phyloP scores from a whole-genome alignment of 495 filamentous ascomycete genomes.

The Penicillium manginii region DNA sequence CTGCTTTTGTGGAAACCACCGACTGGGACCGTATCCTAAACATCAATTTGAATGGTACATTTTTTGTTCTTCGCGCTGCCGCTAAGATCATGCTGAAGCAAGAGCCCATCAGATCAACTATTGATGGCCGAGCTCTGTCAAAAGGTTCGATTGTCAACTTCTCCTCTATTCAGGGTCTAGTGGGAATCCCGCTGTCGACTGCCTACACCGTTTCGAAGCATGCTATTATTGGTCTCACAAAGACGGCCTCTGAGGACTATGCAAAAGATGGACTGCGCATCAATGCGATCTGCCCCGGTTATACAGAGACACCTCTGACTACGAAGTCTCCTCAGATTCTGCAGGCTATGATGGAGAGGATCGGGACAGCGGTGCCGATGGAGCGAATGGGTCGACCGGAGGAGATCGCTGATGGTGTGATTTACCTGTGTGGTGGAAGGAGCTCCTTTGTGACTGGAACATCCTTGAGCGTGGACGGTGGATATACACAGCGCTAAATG shows the following conservation, averaged over 20 bases:
- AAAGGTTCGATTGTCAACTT: constrained; percentile 49
- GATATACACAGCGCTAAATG: constrained; percentile 34
- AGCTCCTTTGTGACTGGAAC: constrained; percentile 47
- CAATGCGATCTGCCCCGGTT: constrained; percentile 51
- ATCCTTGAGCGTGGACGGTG: constrained; percentile 49
- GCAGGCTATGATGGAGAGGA: constrained; percentile 24
- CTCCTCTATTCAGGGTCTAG: constrained; percentile 43
- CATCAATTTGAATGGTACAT: constrained; percentile 47
- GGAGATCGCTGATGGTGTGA: constrained; percentile 48
- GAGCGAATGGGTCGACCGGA: constrained; percentile 41
- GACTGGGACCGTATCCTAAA: constrained; percentile 46
- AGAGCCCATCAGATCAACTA: constrained; percentile 36
- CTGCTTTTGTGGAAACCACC: constrained; percentile 31
- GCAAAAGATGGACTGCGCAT: constrained; percentile 44
- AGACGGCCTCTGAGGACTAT: constrained; percentile 48
- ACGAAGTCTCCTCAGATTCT: constrained; percentile 31
- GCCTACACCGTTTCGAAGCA: constrained; percentile 42
- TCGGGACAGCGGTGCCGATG: constrained; percentile 44
- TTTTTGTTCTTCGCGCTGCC: constrained; percentile 45
- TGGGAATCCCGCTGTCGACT: constrained; percentile 30
- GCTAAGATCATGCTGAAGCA: constrained; percentile 46
- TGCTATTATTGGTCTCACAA: constrained; percentile 39
- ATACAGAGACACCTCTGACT: constrained; percentile 47
- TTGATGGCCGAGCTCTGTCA: constrained; percentile 27
- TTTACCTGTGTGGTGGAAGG: constrained; percentile 44